Evolutionary conservation across 2,329 filamentous ascomycete species (phyloP), one percentile per base, ranked within the genome.

Genomic region (Stemphylium lycopersici): DNA sequence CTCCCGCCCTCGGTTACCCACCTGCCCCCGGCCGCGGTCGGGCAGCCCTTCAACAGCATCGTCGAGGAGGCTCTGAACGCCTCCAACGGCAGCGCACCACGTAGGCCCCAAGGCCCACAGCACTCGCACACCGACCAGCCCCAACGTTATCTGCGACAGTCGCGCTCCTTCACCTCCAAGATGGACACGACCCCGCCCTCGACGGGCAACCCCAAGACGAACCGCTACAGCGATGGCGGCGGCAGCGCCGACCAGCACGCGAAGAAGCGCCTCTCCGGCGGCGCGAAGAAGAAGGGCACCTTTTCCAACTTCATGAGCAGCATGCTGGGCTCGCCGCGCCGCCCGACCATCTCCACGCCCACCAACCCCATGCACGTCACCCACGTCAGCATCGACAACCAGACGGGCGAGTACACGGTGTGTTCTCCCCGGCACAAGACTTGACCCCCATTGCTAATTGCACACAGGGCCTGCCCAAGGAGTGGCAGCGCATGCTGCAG

Each of bases 291-390:
- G 66, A 76, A 76, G 70, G 68, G 71, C 61, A 68, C 72, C 61
- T 76, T 76, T 48, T 71, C 69, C 18, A 72, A 62, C 67, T 76
- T 76, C 59, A 65, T 76, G 66, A 75, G 69, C 68, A 72, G 65
- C 65, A 69, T 75, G 65, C 66, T 76, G 56, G 73, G 73, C 62
- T 93, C 92, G 32, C 92, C 90, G 48, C 90, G 93, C 76, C 91
- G 92, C 62, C 91, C 95, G 41, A 87, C 93, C 76, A 99, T 99
- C 68, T 98, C 95, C n/a, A 91, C 92, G 33, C 95, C 95, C 49
- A 93, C 96, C 77, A 98, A 99, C 69, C 95, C 95, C 43, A 92
- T 98, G 56, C 95, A 98, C 78, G 91, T 99, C 68, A 98, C 93
- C 52, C 95, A 99, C 77, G 95, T 99, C 63, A 93, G 93, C 66